Evolutionary conservation across 768 basidiomycete species (phyloP).

Genomic region (Boletus vermiculosoides): DNA sequence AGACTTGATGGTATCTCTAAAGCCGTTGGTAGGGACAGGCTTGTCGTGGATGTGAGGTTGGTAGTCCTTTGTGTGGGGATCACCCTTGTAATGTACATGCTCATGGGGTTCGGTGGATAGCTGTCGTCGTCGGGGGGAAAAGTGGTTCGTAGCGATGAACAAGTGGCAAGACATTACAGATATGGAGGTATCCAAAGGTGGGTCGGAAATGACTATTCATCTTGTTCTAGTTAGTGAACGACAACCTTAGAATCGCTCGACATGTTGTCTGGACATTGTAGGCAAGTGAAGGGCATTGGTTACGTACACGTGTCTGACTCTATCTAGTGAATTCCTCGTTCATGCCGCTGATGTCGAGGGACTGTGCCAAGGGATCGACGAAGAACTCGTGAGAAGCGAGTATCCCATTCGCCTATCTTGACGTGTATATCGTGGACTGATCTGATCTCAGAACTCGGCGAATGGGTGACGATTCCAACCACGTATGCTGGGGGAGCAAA

Average conservation of each 20-base stretch:
- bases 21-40: constrained; percentile 73
- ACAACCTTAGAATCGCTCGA: constrained; percentile 67
- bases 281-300: constrained; percentile 40
- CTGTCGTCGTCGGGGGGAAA: constrained; percentile 72
- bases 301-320: constrained; percentile 14
- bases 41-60: constrained; percentile 95
- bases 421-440: constrained; percentile 7
- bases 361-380: constrained; percentile 93
- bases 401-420: constrained; percentile 5
- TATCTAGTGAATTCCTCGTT: constrained; percentile 82
- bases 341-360: constrained; percentile 99
- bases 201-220: constrained; percentile 5
- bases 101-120: constrained; percentile 39
- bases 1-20: constrained; percentile 61
- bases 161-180: constrained; percentile 98
- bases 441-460: constrained; percentile 63
- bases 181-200: constrained; percentile 86
- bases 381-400: constrained; percentile 78
- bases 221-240: background rate
- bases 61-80: constrained; percentile 9
- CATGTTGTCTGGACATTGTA: constrained; percentile 77
- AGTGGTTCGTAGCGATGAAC: constrained; percentile 97
- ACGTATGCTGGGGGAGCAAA: constrained; percentile 98
- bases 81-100: background rate
- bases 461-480: constrained; percentile 89